Evolutionary conservation across 2,329 filamentous ascomycete species (phyloP).

Genomic region (Calonectria ilicicola): DNA sequence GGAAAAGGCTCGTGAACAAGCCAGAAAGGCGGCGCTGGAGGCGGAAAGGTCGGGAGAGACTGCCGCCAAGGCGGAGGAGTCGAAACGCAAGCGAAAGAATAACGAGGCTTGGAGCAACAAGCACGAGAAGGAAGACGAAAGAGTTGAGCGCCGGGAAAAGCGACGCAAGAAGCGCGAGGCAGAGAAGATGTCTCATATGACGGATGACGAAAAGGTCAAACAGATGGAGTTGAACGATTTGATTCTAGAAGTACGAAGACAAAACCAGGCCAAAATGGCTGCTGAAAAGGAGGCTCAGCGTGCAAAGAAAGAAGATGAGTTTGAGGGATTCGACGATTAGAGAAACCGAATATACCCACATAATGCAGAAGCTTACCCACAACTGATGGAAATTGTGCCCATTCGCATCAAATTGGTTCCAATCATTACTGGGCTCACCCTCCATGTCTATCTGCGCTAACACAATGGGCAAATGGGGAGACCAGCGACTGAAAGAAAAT

Average conservation of each 20-base stretch:
- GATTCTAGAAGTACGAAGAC: slow-evolving; percentile 71
- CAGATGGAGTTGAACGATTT: slow-evolving; percentile 73
- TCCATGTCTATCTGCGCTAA: no score
- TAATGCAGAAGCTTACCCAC: slow-evolving; percentile 3
- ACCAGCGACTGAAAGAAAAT: no score
- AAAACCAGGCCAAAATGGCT: slow-evolving; percentile 61
- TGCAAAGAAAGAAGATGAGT: slow-evolving; percentile 63
- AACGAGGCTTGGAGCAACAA: slow-evolving; percentile 81
- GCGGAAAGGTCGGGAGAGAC: slow-evolving; percentile 55
- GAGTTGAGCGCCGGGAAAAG: slow-evolving; percentile 72
- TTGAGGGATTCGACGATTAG: slow-evolving; percentile 69
- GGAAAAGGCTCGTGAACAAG: slow-evolving; percentile 77
- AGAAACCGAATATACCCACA: slow-evolving; percentile 42
- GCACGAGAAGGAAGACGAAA: slow-evolving; percentile 73
- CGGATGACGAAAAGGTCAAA: slow-evolving; percentile 75
- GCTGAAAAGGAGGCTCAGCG: slow-evolving; percentile 52
- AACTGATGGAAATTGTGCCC: slow-evolving; percentile 1
- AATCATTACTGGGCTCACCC: background rate
- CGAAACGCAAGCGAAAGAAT: slow-evolving; percentile 69
- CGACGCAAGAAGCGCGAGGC: slow-evolving; percentile 73
- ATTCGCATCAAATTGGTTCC: no score
- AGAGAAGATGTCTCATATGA: slow-evolving; percentile 73
- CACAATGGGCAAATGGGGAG: no score
- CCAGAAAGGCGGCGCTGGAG: slow-evolving; percentile 68
- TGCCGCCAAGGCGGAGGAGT: slow-evolving; percentile 54